Evolutionary conservation across 2,329 filamentous ascomycete genomes (phyloP).

Genomic region (Exophiala dermatitidis): DNA sequence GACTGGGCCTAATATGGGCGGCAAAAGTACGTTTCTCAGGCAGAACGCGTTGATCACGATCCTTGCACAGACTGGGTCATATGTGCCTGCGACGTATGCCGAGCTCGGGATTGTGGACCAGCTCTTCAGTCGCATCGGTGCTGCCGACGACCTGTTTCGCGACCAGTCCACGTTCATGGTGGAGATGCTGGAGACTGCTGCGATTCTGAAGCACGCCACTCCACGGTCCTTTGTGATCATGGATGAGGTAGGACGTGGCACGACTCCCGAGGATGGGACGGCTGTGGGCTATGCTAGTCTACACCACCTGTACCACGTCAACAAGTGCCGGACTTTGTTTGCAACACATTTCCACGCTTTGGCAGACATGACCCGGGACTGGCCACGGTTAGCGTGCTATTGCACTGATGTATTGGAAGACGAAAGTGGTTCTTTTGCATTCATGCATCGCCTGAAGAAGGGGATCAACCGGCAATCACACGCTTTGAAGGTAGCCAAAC

Average conservation of each 20-base stretch:
- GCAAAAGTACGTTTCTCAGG: conserved; percentile 90
- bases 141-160: conserved; percentile 87
- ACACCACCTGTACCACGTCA: conserved; percentile 71
- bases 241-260: conserved; percentile 94
- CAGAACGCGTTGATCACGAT: conserved; percentile 94
- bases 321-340: conserved; percentile 74
- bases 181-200: conserved; percentile 94
- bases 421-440: conserved; percentile 63
- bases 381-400: conserved; percentile 61
- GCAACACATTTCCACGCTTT: conserved; percentile 90
- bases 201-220: conserved; percentile 80
- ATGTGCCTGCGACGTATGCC: conserved; percentile 81
- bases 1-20: conserved; percentile 93
- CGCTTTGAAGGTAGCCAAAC: conserved; percentile 83
- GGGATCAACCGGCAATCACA: conserved; percentile 84
- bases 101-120: conserved; percentile 90
- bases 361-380: conserved; percentile 63
- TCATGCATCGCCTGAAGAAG: conserved; percentile 71
- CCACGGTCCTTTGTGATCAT: conserved; percentile 86
- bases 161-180: conserved; percentile 99
- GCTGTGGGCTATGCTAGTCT: conserved; percentile 86
- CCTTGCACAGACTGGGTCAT: conserved; percentile 84
- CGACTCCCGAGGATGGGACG: conserved; percentile 83
- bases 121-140: conserved; percentile 87
- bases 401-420: conserved; percentile 86